Base-by-base conservation (phyloP, 2,329 filamentous ascomycete genomes). In the Arthrobotrys sphaeroides region DNA sequence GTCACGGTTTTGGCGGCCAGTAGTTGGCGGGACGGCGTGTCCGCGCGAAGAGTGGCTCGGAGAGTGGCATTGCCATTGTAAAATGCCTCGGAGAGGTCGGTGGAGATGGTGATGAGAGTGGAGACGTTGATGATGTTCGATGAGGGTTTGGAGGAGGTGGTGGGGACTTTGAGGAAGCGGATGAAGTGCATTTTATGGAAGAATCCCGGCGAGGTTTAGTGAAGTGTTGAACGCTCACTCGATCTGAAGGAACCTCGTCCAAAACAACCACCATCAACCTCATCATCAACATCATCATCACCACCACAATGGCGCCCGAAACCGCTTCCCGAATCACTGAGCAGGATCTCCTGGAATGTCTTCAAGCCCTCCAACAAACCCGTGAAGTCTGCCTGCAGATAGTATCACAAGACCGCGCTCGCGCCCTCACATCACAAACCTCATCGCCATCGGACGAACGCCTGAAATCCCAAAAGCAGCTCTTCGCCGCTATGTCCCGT, bases 401-500 rank as follows among this genome's bases (percentile, higher is more conserved):
- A 20, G 57, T 79, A 49, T 36, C 73, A 51, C 61, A 72, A 65
- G 38, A 74, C 77, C 70, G 78, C 57, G 51, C 73, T 22, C 51
- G 67, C 24, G 55, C 59, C 53, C 38, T 60, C 42, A 28, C 51
- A 22, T 53, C 47, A 24, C 62, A 38, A 26, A 66, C 65, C 45
- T 66, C 84, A 20, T 84, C 87, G 22, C 81, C 85, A 43, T 86
- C 87, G 78, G 83, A 87, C 26, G 87, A 88, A 70, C 85, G 92
- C 28, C 90, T 90, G 5, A 90, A 89, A 80, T 89, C 92, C 81
- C 92, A 96, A 82, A 96, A 95, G 81, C 85, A 89, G 0, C 87
- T 98, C 2, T 88, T 91, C 78, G 90, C 93, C 66, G 90, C 92
- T 79, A 87, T 97, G 7, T 89, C 92, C 0, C 90, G 92, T 78